Percentiles rank a stretch among this genome's conserved stretches.
phyloP scores from a whole-genome alignment of 805 yeast genomes.

The Monosporozyma unispora region DNA sequence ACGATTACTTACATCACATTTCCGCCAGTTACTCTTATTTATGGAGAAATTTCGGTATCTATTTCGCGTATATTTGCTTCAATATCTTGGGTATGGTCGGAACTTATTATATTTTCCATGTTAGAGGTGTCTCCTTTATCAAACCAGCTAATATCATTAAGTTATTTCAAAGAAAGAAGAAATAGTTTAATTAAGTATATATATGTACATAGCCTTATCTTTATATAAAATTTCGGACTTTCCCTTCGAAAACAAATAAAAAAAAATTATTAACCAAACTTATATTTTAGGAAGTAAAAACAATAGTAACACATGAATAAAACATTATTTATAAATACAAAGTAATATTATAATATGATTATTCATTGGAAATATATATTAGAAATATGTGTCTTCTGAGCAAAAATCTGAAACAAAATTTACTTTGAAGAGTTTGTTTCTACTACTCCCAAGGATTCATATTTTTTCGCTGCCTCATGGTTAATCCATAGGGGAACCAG shows the following conservation, averaged over 20 bases:
- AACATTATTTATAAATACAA: too few species aligned
- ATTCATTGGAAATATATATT: too few species aligned
- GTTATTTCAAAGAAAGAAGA: slow-evolving; percentile 1
- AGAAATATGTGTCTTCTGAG: too few species aligned
- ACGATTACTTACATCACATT: slow-evolving; percentile 39
- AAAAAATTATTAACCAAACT: too few species aligned
- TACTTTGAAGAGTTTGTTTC: too few species aligned
- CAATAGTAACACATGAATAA: too few species aligned
- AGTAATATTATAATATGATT: too few species aligned
- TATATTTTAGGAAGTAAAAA: too few species aligned
- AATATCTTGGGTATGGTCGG: slow-evolving; percentile 35
- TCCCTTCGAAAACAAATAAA: not conserved
- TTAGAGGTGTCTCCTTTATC: slow-evolving; percentile 4
- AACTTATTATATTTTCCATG: slow-evolving; percentile 48
- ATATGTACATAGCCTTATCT: not conserved
- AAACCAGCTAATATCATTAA: not conserved
- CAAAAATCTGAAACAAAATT: too few species aligned
- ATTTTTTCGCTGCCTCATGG: too few species aligned
- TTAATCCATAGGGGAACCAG: too few species aligned
- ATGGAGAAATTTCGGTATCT: slow-evolving; percentile 56
- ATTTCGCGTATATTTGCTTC: slow-evolving; percentile 40
- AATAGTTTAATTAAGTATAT: not conserved
- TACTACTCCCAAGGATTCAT: too few species aligned
- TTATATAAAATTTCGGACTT: not conserved
- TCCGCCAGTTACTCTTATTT: slow-evolving; percentile 27